These are phyloP conservation scores for Aureobasidium sp. DNA, from an alignment of 2,329 filamentous ascomycete genomes.

Conservation along the genomic window DNA sequence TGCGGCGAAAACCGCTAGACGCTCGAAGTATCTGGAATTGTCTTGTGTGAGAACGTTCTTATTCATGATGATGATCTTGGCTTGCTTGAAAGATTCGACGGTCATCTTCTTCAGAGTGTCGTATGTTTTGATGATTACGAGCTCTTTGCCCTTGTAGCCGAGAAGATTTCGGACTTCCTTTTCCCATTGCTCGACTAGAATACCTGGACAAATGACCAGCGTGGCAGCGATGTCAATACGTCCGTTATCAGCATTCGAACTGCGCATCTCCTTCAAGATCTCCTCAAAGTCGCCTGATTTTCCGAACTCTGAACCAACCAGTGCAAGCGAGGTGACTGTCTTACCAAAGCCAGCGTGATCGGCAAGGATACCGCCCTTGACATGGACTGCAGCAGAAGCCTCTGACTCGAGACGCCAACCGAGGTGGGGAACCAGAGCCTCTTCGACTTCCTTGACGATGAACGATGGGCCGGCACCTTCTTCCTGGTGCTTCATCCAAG, in stretches of 20 bases:
- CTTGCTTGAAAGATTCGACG: slow-evolving; percentile 50
- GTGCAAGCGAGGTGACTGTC: slow-evolving; percentile 64
- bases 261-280: slow-evolving; percentile 1
- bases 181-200: slow-evolving; percentile 65
- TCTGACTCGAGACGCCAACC: slow-evolving; percentile 64
- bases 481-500: slow-evolving; percentile 69
- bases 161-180: slow-evolving; percentile 61
- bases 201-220: slow-evolving; percentile 63
- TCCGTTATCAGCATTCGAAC: background rate
- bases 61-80: slow-evolving; percentile 63
- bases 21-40: slow-evolving; percentile 50
- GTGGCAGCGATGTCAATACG: slow-evolving; percentile 55
- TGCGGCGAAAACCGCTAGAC: slow-evolving; percentile 57
- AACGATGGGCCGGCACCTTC: slow-evolving; percentile 43
- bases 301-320: slow-evolving; percentile 56
- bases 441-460: slow-evolving; percentile 62
- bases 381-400: slow-evolving; percentile 43
- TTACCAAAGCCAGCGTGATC: slow-evolving; percentile 75
- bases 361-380: slow-evolving; percentile 68
- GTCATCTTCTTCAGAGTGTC: slow-evolving; percentile 45
- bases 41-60: slow-evolving; percentile 52
- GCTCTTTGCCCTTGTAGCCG: slow-evolving; percentile 31
- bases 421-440: slow-evolving; percentile 49
- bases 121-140: slow-evolving; percentile 44
- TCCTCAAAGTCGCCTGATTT: background rate